Evolutionary conservation across 2,329 filamentous ascomycete species (phyloP).

Genomic region (Aspergillus sp.): DNA sequence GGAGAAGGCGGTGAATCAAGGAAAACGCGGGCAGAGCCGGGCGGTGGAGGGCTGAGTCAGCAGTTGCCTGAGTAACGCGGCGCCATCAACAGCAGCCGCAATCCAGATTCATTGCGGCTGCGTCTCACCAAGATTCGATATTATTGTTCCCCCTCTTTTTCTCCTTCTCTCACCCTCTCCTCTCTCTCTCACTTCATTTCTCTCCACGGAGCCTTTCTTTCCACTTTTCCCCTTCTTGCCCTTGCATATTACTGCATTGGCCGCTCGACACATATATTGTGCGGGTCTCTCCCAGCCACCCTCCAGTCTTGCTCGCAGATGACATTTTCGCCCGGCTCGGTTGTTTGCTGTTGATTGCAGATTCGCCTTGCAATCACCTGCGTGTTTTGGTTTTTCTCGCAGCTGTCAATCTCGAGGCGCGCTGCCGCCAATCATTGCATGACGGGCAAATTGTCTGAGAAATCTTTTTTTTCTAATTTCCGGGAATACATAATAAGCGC

Average conservation of each 20-base stretch:
- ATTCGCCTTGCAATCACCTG: slow-evolving; percentile 13
- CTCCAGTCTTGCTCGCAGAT: slow-evolving; percentile 15
- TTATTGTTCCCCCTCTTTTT: slow-evolving; percentile 11
- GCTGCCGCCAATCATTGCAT: slow-evolving; percentile 14
- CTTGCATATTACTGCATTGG: slow-evolving; percentile 21
- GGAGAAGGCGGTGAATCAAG: not conserved
- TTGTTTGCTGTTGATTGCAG: slow-evolving; percentile 19
- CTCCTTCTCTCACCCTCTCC: slow-evolving; percentile 2
- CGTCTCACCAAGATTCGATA: not conserved
- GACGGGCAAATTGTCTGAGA: slow-evolving; percentile 8
- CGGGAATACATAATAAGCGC: slow-evolving; percentile 3
- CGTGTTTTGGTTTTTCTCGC: slow-evolving; percentile 11
- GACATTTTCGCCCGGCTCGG: slow-evolving; percentile 13
- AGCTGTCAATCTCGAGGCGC: slow-evolving; percentile 14
- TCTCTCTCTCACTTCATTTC: not conserved
- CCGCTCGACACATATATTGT: slow-evolving; percentile 18
- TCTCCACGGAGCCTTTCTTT: not conserved
- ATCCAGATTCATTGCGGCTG: slow-evolving; percentile 14
- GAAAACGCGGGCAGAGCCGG: not conserved
- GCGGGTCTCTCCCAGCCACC: slow-evolving; percentile 13
- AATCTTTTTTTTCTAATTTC: slow-evolving; percentile 5
- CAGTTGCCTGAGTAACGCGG: slow-evolving; percentile 37
- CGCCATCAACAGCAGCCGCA: slow-evolving; percentile 30
- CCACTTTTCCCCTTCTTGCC: slow-evolving; percentile 4
- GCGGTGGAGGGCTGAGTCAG: slow-evolving; percentile 32